Conservation (phyloP, 2,329 filamentous ascomycete genomes). For the Aspergillus pseudoterreus region DNA sequence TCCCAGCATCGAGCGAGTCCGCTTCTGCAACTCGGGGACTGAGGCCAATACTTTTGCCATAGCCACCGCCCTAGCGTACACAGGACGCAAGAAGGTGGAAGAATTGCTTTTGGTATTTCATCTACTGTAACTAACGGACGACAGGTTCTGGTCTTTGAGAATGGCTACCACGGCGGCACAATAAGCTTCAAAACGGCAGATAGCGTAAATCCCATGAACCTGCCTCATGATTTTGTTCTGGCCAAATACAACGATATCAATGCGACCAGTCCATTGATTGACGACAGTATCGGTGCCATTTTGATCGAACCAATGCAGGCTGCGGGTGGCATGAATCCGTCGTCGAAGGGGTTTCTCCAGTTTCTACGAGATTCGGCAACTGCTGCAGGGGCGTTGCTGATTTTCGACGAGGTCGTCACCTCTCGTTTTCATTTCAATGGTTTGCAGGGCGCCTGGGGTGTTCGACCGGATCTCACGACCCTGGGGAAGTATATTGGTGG, state of each 20-base stretch:
- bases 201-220: slow-evolving; percentile 30
- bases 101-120: not conserved
- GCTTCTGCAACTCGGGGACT: slow-evolving; percentile 65
- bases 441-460: slow-evolving; percentile 39
- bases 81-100: slow-evolving; percentile 37
- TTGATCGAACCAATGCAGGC: slow-evolving; percentile 66
- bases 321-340: slow-evolving; percentile 56
- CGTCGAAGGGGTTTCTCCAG: slow-evolving; percentile 49
- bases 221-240: slow-evolving; percentile 57
- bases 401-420: slow-evolving; percentile 71
- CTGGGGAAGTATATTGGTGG: slow-evolving; percentile 66
- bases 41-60: slow-evolving; percentile 62
- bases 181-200: slow-evolving; percentile 40
- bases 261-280: slow-evolving; percentile 39
- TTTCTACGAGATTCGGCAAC: slow-evolving; percentile 49
- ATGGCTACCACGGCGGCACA: slow-evolving; percentile 54
- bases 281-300: slow-evolving; percentile 56
- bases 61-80: slow-evolving; percentile 50
- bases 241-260: slow-evolving; percentile 60
- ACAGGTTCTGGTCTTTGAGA: slow-evolving; percentile 48
- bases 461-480: slow-evolving; percentile 60
- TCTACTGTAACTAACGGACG: not conserved
- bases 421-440: slow-evolving; percentile 55
- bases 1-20: slow-evolving; percentile 48
- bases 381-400: slow-evolving; percentile 55